Conservation (phyloP, 2,329 filamentous ascomycete genomes). For the Botryosphaeria dothidea region DNA sequence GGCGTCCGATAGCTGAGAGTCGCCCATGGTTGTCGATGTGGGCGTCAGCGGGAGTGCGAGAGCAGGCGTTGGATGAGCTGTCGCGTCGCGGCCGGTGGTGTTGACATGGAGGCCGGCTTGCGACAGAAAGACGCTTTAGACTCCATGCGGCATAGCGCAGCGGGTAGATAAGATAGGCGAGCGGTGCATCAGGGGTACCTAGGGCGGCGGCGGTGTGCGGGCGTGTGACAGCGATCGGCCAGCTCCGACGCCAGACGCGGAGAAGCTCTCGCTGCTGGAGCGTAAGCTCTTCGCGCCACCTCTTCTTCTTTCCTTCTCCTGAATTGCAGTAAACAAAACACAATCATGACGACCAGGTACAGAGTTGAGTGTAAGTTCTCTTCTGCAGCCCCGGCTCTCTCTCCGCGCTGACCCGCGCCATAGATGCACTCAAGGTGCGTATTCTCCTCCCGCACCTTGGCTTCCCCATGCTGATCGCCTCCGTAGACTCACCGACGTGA, state of each 20-base stretch:
- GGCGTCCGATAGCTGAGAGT: conserved; percentile 27
- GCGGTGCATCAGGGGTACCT: neutral
- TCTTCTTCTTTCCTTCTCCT: conserved; percentile 3
- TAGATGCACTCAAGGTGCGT: conserved; percentile 66
- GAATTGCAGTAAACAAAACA: conserved; percentile 23
- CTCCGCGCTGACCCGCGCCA: conserved; percentile 7
- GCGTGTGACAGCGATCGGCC: conserved; percentile 13
- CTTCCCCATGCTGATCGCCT: conserved; percentile 19
- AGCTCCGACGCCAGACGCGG: conserved; percentile 15
- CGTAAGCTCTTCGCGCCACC: conserved; percentile 3
- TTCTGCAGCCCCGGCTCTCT: neutral
- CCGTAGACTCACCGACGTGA: conserved; percentile 83
- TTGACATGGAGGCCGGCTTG: conserved; percentile 3
- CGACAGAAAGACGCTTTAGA: neutral
- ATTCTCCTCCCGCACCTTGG: neutral
- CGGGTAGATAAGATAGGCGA: conserved; percentile 8
- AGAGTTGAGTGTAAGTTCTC: conserved; percentile 41
- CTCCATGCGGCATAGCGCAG: neutral
- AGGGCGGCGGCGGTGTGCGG: neutral
- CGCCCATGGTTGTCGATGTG: neutral
- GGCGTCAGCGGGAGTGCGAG: neutral
- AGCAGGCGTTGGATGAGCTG: neutral
- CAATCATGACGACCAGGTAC: conserved; percentile 42
- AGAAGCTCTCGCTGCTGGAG: neutral
- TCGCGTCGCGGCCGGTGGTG: neutral